Base-by-base conservation (phyloP, 2,329 filamentous ascomycete genomes). In the Botrytis cinerea region DNA sequence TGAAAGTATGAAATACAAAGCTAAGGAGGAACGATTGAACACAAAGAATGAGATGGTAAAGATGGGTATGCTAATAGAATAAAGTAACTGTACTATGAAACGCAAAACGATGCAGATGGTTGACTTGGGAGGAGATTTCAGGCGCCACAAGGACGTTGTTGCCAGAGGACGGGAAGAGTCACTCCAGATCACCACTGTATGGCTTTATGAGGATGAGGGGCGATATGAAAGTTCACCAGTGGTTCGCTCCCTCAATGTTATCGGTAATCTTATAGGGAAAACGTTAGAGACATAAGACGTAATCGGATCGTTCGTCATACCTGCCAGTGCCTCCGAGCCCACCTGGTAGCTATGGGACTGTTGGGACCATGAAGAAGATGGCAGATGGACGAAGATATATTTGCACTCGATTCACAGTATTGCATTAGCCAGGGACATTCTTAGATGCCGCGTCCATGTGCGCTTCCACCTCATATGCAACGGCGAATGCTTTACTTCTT, bases 111-210 rank as follows among this genome's bases (percentile, higher is more conserved):
- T 38, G 8, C 16, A 25, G 40, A 7, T 66, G 16, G 25, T 38
- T 28, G 18, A 28, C 18, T 46, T 64, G 25, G 38, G 25, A 54
- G 22, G 2, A 25, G 7, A 40, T 54, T 67, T 38, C 46, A 67
- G 25, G 48, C 64, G 63, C 63, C 63, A 51, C 63, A 67, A 40
- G 63, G 46, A 67, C 46, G 46, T 35, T 67, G 10, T 54, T 54
- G 64, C 40, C 28, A 18, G 51, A n/a, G 51, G n/a, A 28, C 25
- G 25, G 51, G n/a, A 57, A 66, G 63, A 46, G 45, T 66, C 63
- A 46, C 43, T 28, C 38, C 60, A n/a, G 22, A 43, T 62, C 28
- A 20, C 38, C 38, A 38, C 38, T 38, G 7, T 38, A 45, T 45
- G 16, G 16, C 28, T 45, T 32, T 25, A 35, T 59, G 57, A 62